These are phyloP conservation scores for Lentinula sp. DNA, from an alignment of 768 basidiomycete species.

Conservation along the genomic window DNA sequence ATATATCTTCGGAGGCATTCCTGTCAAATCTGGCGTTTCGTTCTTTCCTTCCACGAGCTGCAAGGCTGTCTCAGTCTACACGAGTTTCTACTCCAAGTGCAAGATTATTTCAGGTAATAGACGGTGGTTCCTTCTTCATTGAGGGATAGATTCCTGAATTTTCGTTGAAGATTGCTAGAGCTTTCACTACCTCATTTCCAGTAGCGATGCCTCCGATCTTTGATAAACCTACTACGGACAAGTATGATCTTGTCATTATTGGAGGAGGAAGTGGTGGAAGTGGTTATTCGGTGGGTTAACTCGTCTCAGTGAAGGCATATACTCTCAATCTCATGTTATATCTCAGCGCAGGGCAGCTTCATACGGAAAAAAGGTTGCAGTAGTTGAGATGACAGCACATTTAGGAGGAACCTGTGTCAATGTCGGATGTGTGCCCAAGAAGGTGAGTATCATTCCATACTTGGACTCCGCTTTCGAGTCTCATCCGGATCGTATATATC, in stretches of 20 bases:
- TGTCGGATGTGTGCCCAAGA: conserved; percentile 98
- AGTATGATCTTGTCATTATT: conserved; percentile 83
- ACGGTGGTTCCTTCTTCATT: not conserved
- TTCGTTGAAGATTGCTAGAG: conserved; percentile 37
- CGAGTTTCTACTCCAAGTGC: not conserved
- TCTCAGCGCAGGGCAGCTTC: conserved; percentile 80
- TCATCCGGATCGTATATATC: not conserved
- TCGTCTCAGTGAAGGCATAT: not conserved
- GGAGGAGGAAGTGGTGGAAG: conserved; percentile 95
- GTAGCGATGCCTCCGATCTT: conserved; percentile 67
- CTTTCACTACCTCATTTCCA: conserved; percentile 29
- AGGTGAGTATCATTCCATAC: conserved; percentile 37
- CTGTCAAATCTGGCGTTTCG: not conserved
- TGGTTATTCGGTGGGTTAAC: conserved; percentile 65
- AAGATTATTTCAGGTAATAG: not conserved
- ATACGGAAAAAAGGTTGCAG: conserved; percentile 90
- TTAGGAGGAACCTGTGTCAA: conserved; percentile 98
- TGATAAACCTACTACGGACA: conserved; percentile 53
- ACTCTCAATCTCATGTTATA: no score
- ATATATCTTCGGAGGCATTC: not conserved
- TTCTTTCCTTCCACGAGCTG: conserved; percentile 1
- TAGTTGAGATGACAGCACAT: conserved; percentile 69
- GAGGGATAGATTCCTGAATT: not conserved
- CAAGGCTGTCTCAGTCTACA: conserved; percentile 1
- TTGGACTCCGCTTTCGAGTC: not conserved